A percentile compares a stretch with the other conserved stretches of the same genome.
These are phyloP conservation scores for Rosa hybrid DNA, from an alignment of 331 rosid genomes.

Conservation along the genomic window DNA sequence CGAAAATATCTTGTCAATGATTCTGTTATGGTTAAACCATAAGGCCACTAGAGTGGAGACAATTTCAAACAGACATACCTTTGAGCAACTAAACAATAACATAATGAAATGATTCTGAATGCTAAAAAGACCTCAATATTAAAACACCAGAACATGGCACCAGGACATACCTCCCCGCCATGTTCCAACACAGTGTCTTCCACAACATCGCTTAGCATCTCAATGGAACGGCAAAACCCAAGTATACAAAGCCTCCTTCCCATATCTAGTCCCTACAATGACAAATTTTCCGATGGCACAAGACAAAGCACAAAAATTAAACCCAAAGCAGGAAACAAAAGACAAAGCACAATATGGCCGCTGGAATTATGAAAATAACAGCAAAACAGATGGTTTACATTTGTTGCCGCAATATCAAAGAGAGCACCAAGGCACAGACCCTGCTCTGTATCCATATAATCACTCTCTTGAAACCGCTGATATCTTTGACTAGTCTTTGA, in stretches of 20 bases:
- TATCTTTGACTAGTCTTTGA: constrained; percentile 49
- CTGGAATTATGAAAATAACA: neutral
- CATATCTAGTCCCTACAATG: constrained; percentile 83
- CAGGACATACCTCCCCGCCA: constrained; percentile 86
- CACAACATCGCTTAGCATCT: constrained; percentile 97
- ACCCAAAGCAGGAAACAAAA: neutral
- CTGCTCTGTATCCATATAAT: constrained; percentile 94
- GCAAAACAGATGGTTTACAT: constrained; percentile 41
- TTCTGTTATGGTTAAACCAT: neutral
- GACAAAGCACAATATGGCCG: neutral
- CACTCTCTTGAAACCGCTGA: constrained; percentile 80
- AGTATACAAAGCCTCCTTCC: constrained; percentile 91
- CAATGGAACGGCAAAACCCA: constrained; percentile 95
- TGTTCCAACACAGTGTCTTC: constrained; percentile 93
- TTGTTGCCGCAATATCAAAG: constrained; percentile 95
- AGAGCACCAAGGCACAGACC: constrained; percentile 90
- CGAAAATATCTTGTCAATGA: neutral
- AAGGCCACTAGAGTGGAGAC: neutral
- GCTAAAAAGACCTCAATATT: neutral
- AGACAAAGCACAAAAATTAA: neutral
- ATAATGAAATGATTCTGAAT: neutral
- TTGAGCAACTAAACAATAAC: neutral
- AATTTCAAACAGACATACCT: neutral
- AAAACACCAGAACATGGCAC: neutral
- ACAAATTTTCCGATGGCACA: constrained; percentile 22